These are phyloP conservation scores for Acarospora socialis DNA, from an alignment of 2,329 filamentous ascomycete species.

Conservation along the genomic window DNA sequence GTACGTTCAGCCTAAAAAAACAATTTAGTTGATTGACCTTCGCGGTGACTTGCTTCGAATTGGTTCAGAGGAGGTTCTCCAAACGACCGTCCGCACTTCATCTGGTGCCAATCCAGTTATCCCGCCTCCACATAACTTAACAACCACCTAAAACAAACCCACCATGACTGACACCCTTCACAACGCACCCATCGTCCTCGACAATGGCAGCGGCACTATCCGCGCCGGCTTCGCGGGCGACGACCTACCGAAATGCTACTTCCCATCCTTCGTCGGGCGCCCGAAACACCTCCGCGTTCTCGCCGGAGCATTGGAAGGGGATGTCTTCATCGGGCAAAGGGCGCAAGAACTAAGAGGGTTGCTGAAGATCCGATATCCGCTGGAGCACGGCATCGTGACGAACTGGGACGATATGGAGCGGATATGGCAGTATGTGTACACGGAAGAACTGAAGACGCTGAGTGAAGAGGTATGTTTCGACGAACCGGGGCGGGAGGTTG, in stretches of 20 bases:
- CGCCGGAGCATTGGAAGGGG: constrained; percentile 90
- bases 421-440: constrained; percentile 98
- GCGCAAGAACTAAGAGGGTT: constrained; percentile 82
- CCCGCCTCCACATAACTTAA: neutral
- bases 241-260: constrained; percentile 90
- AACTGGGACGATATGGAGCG: constrained; percentile 99
- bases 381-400: constrained; percentile 96
- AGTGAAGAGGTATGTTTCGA: constrained; percentile 63
- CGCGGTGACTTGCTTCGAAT: too few species aligned
- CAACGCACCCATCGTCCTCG: constrained; percentile 95
- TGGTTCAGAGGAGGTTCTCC: too few species aligned
- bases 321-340: constrained; percentile 90
- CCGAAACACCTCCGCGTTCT: constrained; percentile 91
- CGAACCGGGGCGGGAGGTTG: constrained; percentile 35
- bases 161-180: constrained; percentile 60
- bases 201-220: constrained; percentile 97
- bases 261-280: constrained; percentile 90
- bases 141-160: constrained; percentile 14
- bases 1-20: too few species aligned
- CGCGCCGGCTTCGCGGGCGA: constrained; percentile 93
- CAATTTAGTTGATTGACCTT: too few species aligned
- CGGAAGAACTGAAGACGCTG: constrained; percentile 86
- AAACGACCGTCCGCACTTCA: too few species aligned
- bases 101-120: neutral
- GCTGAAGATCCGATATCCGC: constrained; percentile 86